A percentile compares a stretch with the other conserved stretches of the same genome.
These are phyloP conservation scores for Panicum virgatum DNA, from an alignment of 202 grass and related monocot genomes.

Conservation along the genomic window DNA sequence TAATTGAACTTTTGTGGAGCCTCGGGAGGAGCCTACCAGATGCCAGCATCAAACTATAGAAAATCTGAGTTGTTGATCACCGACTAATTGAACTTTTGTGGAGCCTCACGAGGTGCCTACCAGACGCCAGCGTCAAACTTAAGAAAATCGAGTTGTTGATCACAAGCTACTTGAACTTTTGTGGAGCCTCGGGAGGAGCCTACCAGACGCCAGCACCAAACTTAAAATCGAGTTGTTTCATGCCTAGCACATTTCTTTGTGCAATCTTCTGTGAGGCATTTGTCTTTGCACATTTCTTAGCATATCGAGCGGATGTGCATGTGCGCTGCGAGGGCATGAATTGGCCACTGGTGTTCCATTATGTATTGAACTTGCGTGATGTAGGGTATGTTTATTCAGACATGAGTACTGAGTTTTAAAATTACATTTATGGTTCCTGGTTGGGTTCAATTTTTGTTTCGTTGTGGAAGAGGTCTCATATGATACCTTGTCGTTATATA, in stretches of 20 bases:
- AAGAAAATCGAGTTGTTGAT: no score
- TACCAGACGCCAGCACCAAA: slow-evolving; percentile 15
- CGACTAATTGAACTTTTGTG: slow-evolving; percentile 19
- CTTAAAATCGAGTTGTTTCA: not conserved
- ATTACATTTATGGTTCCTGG: not conserved
- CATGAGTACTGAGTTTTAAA: not conserved
- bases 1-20: slow-evolving; percentile 22
- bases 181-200: slow-evolving; percentile 27
- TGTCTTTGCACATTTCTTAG: not conserved
- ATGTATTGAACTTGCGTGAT: not conserved
- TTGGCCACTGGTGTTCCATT: not conserved
- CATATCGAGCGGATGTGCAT: not conserved
- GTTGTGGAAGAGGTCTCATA: not conserved
- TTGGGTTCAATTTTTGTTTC: not conserved
- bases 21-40: slow-evolving; percentile 25
- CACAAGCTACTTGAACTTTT: slow-evolving; percentile 11
- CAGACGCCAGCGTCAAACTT: not conserved
- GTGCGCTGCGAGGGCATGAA: no score
- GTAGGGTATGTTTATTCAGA: not conserved
- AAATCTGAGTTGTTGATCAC: slow-evolving; percentile 12
- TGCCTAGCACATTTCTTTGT: not conserved
- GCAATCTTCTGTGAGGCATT: not conserved
- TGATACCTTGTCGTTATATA: not conserved
- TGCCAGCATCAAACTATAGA: slow-evolving; percentile 23
- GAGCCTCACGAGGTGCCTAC: slow-evolving; percentile 17